A percentile compares a stretch with the other conserved stretches of the same genome.
Evolutionary conservation across 1,284 basidiomycete genomes (phyloP).

Genomic region (Ceratobasidium sp.): DNA sequence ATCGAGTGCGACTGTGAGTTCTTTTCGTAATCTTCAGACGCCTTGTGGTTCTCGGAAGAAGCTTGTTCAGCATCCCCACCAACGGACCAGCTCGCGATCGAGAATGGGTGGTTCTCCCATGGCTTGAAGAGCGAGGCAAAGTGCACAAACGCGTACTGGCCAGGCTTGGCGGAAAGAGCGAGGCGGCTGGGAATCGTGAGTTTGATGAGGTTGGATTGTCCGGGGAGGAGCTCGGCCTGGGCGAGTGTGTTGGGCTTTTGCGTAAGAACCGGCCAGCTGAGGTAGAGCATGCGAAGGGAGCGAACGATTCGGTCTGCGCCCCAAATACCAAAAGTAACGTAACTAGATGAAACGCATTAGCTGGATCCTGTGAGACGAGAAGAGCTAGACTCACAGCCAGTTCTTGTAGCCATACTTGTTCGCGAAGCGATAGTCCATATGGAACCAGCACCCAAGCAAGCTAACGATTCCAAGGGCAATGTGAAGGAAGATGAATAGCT

Average conservation of each 20-base stretch:
- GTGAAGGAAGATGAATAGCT: constrained; percentile 24
- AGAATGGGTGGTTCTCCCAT: constrained; percentile 36
- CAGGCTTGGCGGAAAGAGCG: background rate
- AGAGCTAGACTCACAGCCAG: constrained; percentile 17
- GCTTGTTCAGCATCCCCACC: background rate
- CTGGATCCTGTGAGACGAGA: background rate
- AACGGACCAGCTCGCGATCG: constrained; percentile 12
- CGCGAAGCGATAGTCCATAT: constrained; percentile 29
- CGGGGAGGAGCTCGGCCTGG: constrained; percentile 1
- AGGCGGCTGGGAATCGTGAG: constrained; percentile 23
- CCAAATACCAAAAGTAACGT: constrained; percentile 33
- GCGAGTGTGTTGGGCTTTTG: constrained; percentile 4
- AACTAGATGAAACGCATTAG: background rate
- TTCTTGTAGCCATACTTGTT: constrained; percentile 29
- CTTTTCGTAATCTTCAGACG: constrained; percentile 3
- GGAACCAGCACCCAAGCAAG: constrained; percentile 29
- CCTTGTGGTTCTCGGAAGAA: background rate
- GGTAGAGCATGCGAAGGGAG: background rate
- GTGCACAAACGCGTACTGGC: constrained; percentile 10
- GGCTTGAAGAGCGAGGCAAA: constrained; percentile 25
- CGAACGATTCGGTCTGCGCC: constrained; percentile 24
- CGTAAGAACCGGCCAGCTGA: constrained; percentile 5
- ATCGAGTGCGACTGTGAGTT: background rate
- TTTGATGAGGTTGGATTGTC: constrained; percentile 5
- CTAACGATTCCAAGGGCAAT: constrained; percentile 8